Evolutionary conservation across 305 asterid genomes (phyloP), one percentile per base, ranked within the genome.

Genomic region (Plantago coronopus): DNA sequence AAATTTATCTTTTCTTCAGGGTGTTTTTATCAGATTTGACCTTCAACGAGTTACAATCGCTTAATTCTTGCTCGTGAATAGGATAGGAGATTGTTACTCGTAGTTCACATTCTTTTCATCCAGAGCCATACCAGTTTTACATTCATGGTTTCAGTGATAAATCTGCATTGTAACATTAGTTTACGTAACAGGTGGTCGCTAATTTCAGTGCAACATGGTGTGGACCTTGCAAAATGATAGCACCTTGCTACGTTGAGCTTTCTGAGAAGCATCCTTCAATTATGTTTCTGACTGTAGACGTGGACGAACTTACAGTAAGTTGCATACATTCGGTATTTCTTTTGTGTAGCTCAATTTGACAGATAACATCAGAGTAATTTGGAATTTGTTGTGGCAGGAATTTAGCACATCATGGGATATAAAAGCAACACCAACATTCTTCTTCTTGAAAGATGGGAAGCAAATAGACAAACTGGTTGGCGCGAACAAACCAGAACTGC

Each of bases 361-460:
- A n/a, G n/a, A n/a, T n/a, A n/a, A n/a, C n/a, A n/a, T n/a, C n/a
- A n/a, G 40, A 34, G 12, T 11, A 11, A 34, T 34, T 0, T 34
- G 40, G 12, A 2, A 34, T 34, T 34, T 34, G 40, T 7, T 34
- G 40, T 34, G 40, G 40, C 88, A 94, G 97, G 97, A 94, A 54
- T 83, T 89, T 37, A 94, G 97, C 75, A 73, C 97, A 48, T 81
- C 94, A 27, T 89, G 91, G 97, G 99, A 89, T 73, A 89, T 94
- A 60, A 89, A 87, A 81, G 97, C 97, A 61, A 94, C 99, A 29
- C 99, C 99, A 19, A 94, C 99, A 63, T 94, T 89, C 86, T 90
- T 87, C 81, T 87, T 94, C 84, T 84, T 94, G 14, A 85, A 70
- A 78, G 84, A 85, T 48, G 95, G 96, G 40, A 74, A 79, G 58